Evolutionary conservation across 2,329 filamentous ascomycete genomes (phyloP).

Genomic region (Furcasterigmium furcatum): DNA sequence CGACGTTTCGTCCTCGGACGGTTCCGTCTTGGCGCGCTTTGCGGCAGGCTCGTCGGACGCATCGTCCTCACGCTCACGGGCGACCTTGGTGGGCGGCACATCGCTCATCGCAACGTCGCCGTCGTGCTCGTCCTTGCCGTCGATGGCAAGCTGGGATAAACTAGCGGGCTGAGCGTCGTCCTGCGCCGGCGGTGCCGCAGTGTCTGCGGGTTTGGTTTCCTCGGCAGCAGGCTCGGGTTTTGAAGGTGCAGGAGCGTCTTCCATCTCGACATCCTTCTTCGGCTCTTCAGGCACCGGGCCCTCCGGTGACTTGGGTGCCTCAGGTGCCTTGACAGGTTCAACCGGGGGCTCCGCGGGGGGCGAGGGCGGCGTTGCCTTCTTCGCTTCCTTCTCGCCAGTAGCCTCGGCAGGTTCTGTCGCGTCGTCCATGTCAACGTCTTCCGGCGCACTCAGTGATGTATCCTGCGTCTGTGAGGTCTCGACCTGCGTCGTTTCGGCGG

Average conservation of each 20-base stretch:
- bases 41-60: conserved; percentile 62
- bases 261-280: background rate
- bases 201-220: background rate
- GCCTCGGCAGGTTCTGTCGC: background rate
- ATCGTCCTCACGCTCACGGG: conserved; percentile 78
- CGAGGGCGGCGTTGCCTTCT: background rate
- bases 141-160: conserved; percentile 35
- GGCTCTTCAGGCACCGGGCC: background rate
- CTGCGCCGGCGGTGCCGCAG: conserved; percentile 21
- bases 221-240: background rate
- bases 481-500: background rate
- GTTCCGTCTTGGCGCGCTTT: conserved; percentile 77
- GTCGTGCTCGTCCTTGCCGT: conserved; percentile 11
- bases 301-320: background rate
- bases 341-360: background rate
- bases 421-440: conserved; percentile 11
- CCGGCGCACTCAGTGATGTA: background rate
- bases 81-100: conserved; percentile 56
- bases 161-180: conserved; percentile 29
- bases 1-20: conserved; percentile 37
- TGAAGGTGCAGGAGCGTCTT: background rate
- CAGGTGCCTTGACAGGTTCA: background rate
- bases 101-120: conserved; percentile 52
- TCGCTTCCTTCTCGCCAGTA: conserved; percentile 1
- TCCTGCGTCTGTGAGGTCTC: background rate